These are phyloP conservation scores for Dactylellina leptospora DNA, from an alignment of 2,329 filamentous ascomycete species.

Conservation along the genomic window DNA sequence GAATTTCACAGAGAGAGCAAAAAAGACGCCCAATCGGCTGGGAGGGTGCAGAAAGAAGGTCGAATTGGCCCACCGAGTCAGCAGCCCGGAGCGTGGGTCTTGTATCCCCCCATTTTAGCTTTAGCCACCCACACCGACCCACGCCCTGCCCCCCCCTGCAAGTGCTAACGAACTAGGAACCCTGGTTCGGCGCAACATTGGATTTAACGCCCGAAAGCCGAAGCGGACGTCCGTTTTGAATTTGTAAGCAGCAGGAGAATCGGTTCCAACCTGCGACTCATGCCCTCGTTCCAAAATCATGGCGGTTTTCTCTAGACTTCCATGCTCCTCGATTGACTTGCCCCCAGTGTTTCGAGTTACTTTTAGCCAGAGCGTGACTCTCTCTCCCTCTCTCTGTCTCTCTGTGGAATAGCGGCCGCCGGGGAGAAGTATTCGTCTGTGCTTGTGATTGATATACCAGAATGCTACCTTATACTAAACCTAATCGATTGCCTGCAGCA, in stretches of 20 bases:
- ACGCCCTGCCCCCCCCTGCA: too few relatives aligned
- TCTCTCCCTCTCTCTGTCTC: too few relatives aligned
- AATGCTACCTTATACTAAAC: background rate
- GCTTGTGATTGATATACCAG: too few relatives aligned
- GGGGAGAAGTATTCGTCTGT: too few relatives aligned
- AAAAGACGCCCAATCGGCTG: conserved; percentile 9
- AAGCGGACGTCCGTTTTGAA: conserved; percentile 40
- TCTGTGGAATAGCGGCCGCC: background rate
- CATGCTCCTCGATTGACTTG: conserved; percentile 40
- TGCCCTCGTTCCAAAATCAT: background rate
- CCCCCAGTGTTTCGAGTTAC: conserved; percentile 52
- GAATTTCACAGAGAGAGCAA: background rate
- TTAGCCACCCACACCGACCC: conserved; percentile 22
- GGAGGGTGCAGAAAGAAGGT: background rate
- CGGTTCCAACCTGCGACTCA: conserved; percentile 19
- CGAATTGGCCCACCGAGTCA: conserved; percentile 18
- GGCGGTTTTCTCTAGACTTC: conserved; percentile 31
- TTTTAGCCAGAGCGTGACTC: conserved; percentile 40
- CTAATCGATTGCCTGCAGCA: background rate
- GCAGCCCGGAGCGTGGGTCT: conserved; percentile 1
- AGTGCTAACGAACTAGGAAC: conserved; percentile 26
- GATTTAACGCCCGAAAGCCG: conserved; percentile 53
- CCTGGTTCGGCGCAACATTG: conserved; percentile 49
- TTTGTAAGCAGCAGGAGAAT: conserved; percentile 43
- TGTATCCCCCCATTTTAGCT: conserved; percentile 19